A percentile compares a stretch with the other conserved stretches of the same genome.
Evolutionary conservation across 2,329 filamentous ascomycete species (phyloP).

Genomic region (Arthroderma uncinatum): DNA sequence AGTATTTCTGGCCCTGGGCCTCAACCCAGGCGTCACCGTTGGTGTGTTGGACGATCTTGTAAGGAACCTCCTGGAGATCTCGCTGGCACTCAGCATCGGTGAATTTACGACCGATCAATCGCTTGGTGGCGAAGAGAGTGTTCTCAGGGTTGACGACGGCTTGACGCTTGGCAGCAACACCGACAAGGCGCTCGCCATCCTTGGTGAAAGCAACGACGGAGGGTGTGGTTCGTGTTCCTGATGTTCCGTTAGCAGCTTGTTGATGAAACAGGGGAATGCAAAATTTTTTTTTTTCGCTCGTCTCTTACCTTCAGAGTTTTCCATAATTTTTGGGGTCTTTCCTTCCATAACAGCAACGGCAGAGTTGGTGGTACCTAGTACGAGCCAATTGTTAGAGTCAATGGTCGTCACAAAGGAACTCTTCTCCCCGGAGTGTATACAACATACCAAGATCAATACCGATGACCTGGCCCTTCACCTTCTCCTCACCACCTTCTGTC

Average conservation of each 20-base stretch:
- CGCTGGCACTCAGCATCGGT: conserved; percentile 86
- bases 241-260: conserved; percentile 9
- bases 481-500: conserved; percentile 50
- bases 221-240: conserved; percentile 78
- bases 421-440: not conserved
- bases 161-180: conserved; percentile 95
- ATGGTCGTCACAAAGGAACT: not conserved
- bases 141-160: conserved; percentile 98
- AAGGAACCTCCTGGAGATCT: conserved; percentile 93
- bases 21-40: conserved; percentile 96
- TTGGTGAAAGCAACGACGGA: conserved; percentile 93
- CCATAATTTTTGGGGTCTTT: conserved; percentile 88
- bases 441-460: conserved; percentile 88
- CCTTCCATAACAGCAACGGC: conserved; percentile 97
- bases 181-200: conserved; percentile 90
- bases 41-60: conserved; percentile 95
- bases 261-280: conserved; percentile 8
- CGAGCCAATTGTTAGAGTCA: conserved; percentile 2
- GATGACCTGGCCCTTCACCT: conserved; percentile 92
- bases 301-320: conserved; percentile 77
- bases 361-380: conserved; percentile 78
- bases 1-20: conserved; percentile 89
- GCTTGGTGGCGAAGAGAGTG: conserved; percentile 96
- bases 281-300: conserved; percentile 14
- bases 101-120: conserved; percentile 96